These are phyloP conservation scores for Amanita thiersii DNA, from an alignment of 768 basidiomycete species.

Conservation along the genomic window DNA sequence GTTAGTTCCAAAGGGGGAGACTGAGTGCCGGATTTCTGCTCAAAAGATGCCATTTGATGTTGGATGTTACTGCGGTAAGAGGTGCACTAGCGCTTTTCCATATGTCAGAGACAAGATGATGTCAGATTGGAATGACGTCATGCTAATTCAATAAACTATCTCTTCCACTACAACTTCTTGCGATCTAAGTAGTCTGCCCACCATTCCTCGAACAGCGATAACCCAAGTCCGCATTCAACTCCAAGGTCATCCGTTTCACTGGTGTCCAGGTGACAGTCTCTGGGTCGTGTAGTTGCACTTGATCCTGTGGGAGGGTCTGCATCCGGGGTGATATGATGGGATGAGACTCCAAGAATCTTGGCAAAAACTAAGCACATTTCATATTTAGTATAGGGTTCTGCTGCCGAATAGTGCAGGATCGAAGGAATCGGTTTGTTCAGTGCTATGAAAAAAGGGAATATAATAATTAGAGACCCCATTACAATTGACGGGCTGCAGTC, in stretches of 20 bases:
- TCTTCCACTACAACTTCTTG: conserved; percentile 12
- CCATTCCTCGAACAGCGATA: conserved; percentile 78
- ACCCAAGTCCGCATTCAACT: conserved; percentile 48
- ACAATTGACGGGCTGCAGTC: conserved; percentile 14
- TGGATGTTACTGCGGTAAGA: too few species aligned
- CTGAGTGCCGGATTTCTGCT: conserved; percentile 32
- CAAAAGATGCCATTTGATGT: neutral
- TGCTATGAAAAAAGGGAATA: conserved; percentile 14
- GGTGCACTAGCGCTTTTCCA: too few species aligned
- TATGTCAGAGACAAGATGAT: neutral
- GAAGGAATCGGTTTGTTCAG: conserved; percentile 45
- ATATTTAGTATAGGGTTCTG: conserved; percentile 86
- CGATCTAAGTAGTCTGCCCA: conserved; percentile 48
- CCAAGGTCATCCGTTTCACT: conserved; percentile 65
- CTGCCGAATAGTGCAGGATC: conserved; percentile 80
- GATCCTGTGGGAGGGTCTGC: conserved; percentile 53
- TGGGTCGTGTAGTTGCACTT: conserved; percentile 69
- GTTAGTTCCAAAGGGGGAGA: conserved; percentile 49
- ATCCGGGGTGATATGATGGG: conserved; percentile 70
- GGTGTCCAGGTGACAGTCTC: conserved; percentile 73
- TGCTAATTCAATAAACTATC: neutral
- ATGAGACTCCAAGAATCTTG: conserved; percentile 58
- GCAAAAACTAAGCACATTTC: conserved; percentile 82
- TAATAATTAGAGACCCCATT: neutral
- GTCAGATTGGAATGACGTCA: neutral